These are phyloP conservation scores for Magnolia kwangsiensis DNA, from an alignment of 164 flowering plant genomes.

Conservation along the genomic window DNA sequence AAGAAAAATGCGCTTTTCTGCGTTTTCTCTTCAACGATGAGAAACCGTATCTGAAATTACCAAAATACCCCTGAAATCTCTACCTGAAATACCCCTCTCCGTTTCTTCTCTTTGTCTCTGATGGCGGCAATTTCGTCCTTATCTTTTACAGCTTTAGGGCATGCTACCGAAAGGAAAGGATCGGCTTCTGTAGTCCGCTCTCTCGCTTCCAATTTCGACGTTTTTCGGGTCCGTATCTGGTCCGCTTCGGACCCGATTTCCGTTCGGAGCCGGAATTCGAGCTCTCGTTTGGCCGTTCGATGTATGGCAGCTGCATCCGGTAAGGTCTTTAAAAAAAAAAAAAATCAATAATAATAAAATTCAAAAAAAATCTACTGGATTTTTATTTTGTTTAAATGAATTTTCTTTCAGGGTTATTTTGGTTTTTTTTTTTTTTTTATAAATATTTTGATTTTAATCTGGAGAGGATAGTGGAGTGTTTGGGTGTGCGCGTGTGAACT, in stretches of 20 bases:
- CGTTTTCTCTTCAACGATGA: not conserved
- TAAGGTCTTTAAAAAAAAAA: not conserved
- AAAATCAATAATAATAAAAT: not conserved
- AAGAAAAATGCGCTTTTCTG: not conserved
- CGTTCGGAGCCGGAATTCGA: conserved; percentile 16
- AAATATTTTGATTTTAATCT: not conserved
- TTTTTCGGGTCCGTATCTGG: conserved; percentile 12
- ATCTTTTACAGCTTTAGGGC: conserved; percentile 24
- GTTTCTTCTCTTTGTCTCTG: not conserved
- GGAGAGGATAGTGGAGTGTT: not conserved
- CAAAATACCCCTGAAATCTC: not conserved
- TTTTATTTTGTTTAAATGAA: not conserved
- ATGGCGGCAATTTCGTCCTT: conserved; percentile 40
- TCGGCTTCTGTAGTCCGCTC: conserved; percentile 6
- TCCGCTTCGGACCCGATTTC: conserved; percentile 12
- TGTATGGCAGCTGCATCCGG: conserved; percentile 37
- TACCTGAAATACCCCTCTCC: not conserved
- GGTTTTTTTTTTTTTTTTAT: not conserved
- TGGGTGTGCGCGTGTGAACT: not conserved
- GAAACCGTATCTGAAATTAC: conserved; percentile 1
- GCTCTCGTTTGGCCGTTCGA: conserved; percentile 25
- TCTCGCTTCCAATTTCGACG: conserved; percentile 12
- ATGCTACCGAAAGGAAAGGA: conserved; percentile 20
- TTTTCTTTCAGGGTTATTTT: not conserved
- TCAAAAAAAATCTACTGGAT: not conserved